These are phyloP conservation scores for Coprinellus aureogranulatus DNA, from an alignment of 768 basidiomycete species.

Conservation along the genomic window DNA sequence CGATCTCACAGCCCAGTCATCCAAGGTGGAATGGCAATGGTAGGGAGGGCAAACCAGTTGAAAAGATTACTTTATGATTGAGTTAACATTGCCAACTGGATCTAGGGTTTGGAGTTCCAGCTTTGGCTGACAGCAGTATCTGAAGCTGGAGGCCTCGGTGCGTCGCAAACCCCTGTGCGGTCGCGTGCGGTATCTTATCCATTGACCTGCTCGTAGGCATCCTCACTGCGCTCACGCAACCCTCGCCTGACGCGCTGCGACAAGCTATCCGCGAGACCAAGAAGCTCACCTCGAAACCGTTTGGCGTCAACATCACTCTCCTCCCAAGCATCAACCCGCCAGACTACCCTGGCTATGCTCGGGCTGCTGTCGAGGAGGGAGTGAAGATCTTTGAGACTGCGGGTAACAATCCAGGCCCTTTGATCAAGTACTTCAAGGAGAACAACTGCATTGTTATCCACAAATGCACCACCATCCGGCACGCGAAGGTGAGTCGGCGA, in stretches of 20 bases:
- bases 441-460: conserved; percentile 79
- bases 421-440: conserved; percentile 82
- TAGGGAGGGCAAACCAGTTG: conserved; percentile 24
- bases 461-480: conserved; percentile 85
- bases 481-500: conserved; percentile 61
- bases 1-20: conserved; percentile 59
- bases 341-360: conserved; percentile 82
- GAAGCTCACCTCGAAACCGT: conserved; percentile 65
- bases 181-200: not conserved
- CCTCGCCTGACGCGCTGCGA: conserved; percentile 77
- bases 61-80: not conserved
- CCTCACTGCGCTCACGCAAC: conserved; percentile 86
- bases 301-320: conserved; percentile 86
- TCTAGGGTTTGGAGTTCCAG: conserved; percentile 76
- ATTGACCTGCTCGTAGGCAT: conserved; percentile 46
- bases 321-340: conserved; percentile 88
- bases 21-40: conserved; percentile 93
- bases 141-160: conserved; percentile 79
- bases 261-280: conserved; percentile 77
- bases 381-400: conserved; percentile 91
- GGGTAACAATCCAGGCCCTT: conserved; percentile 78
- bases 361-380: conserved; percentile 82
- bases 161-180: too few species aligned
- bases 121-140: conserved; percentile 75
- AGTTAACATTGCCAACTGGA: not conserved